A percentile compares a stretch with the other conserved stretches of the same genome.
These are phyloP conservation scores for Lomentospora prolificans DNA, from an alignment of 2,329 filamentous ascomycete species.

Conservation along the genomic window DNA sequence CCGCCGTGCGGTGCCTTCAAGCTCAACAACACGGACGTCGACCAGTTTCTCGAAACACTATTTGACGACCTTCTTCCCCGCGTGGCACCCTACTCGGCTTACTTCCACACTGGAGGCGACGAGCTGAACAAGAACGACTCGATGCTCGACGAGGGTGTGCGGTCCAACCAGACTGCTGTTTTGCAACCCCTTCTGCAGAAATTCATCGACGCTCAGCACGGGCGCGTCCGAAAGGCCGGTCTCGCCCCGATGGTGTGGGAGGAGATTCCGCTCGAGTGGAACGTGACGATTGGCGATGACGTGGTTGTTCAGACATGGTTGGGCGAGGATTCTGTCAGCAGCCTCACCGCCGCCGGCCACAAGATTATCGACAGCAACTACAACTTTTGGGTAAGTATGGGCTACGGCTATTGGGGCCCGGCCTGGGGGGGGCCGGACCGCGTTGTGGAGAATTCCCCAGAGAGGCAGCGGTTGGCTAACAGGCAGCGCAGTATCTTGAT, in stretches of 20 bases:
- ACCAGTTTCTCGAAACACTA: slow-evolving; percentile 60
- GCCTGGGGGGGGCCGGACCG: no score
- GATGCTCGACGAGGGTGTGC: slow-evolving; percentile 60
- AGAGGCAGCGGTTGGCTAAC: no score
- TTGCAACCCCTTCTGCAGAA: slow-evolving; percentile 68
- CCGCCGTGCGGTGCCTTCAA: slow-evolving; percentile 63
- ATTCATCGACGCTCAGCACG: slow-evolving; percentile 63
- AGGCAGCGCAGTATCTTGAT: slow-evolving; percentile 67
- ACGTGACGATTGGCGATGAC: slow-evolving; percentile 59
- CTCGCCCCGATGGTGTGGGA: slow-evolving; percentile 78
- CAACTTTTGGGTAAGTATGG: slow-evolving; percentile 60
- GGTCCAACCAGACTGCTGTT: slow-evolving; percentile 53
- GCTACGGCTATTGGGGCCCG: no score
- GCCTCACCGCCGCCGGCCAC: slow-evolving; percentile 52
- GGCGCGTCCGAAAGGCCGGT: slow-evolving; percentile 50
- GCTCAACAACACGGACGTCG: slow-evolving; percentile 62
- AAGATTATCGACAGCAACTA: slow-evolving; percentile 68
- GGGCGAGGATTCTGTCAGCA: slow-evolving; percentile 49
- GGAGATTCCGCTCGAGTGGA: slow-evolving; percentile 73
- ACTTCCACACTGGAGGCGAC: slow-evolving; percentile 84
- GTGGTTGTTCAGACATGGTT: slow-evolving; percentile 75
- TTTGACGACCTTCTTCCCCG: slow-evolving; percentile 71
- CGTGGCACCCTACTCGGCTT: slow-evolving; percentile 54
- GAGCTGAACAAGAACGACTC: slow-evolving; percentile 75
- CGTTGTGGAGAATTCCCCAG: no score